Percentiles rank a stretch among this genome's conserved stretches.
These are phyloP conservation scores for Leccinum pachyderme DNA, from an alignment of 1,284 basidiomycete species.

Conservation along the genomic window DNA sequence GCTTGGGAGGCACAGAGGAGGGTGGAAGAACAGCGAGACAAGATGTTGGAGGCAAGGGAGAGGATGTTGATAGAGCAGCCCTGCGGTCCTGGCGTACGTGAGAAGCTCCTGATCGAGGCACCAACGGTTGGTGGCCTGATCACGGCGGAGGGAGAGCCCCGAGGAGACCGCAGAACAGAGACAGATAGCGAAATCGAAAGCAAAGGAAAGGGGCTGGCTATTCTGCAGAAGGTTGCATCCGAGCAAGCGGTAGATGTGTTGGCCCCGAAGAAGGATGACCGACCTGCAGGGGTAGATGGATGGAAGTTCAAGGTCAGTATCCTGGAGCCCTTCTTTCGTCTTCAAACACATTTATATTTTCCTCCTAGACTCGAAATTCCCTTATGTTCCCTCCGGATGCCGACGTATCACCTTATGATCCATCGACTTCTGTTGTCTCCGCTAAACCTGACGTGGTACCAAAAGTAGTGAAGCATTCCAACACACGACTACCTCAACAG, in stretches of 20 bases:
- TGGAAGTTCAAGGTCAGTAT: slow-evolving; percentile 83
- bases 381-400: slow-evolving; percentile 93
- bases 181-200: slow-evolving; percentile 26
- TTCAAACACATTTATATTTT: slow-evolving; percentile 3
- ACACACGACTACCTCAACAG: slow-evolving; percentile 77
- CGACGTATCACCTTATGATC: slow-evolving; percentile 76
- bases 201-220: slow-evolving; percentile 25
- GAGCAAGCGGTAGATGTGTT: slow-evolving; percentile 57
- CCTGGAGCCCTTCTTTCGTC: neutral
- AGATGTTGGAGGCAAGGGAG: slow-evolving; percentile 63
- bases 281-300: slow-evolving; percentile 68
- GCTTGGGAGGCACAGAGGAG: slow-evolving; percentile 87
- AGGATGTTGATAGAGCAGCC: slow-evolving; percentile 68
- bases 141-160: slow-evolving; percentile 37
- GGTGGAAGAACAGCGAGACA: slow-evolving; percentile 64
- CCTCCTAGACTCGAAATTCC: slow-evolving; percentile 75
- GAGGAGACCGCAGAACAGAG: slow-evolving; percentile 29
- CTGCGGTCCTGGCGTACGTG: slow-evolving; percentile 60
- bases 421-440: slow-evolving; percentile 32
- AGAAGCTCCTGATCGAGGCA: slow-evolving; percentile 62
- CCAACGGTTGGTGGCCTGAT: slow-evolving; percentile 55
- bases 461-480: slow-evolving; percentile 71
- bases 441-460: slow-evolving; percentile 47
- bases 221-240: slow-evolving; percentile 22
- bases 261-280: slow-evolving; percentile 71